A percentile compares a stretch with the other conserved stretches of the same genome.
phyloP scores from a whole-genome alignment of 306 rosid genomes.

The Citrullus mucosospermus region DNA sequence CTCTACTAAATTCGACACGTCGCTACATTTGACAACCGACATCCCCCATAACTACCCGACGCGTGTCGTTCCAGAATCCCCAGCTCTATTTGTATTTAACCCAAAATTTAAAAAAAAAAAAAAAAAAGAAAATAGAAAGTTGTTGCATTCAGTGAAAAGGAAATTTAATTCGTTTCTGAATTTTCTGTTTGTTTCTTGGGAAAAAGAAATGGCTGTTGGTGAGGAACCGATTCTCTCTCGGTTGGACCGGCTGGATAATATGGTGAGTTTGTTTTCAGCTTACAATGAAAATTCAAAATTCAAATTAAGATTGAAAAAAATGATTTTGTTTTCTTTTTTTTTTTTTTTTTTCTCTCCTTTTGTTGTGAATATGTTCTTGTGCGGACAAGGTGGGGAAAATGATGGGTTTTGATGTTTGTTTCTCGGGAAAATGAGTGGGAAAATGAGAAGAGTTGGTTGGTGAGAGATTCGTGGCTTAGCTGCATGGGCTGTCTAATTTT shows the following conservation, averaged over 20 bases:
- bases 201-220: constrained; percentile 21
- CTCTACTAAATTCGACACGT: background rate
- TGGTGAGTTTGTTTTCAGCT: constrained; percentile 22
- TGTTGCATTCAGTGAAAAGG: background rate
- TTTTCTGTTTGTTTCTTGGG: constrained; percentile 23
- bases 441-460: background rate
- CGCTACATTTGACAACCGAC: background rate
- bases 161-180: background rate
- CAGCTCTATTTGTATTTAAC: background rate
- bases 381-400: background rate
- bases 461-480: background rate
- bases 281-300: background rate
- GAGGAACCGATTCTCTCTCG: constrained; percentile 57
- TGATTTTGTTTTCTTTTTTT: background rate
- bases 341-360: background rate
- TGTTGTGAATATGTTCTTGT: background rate
- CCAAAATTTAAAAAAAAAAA: background rate
- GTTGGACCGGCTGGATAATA: constrained; percentile 52
- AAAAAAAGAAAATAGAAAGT: background rate
- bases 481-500: background rate
- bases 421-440: background rate
- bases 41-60: background rate
- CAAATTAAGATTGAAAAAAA: background rate
- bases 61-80: background rate
- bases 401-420: background rate